These are phyloP conservation scores for Metarhizium rileyi DNA, from an alignment of 2,329 filamentous ascomycete genomes.

Conservation along the genomic window DNA sequence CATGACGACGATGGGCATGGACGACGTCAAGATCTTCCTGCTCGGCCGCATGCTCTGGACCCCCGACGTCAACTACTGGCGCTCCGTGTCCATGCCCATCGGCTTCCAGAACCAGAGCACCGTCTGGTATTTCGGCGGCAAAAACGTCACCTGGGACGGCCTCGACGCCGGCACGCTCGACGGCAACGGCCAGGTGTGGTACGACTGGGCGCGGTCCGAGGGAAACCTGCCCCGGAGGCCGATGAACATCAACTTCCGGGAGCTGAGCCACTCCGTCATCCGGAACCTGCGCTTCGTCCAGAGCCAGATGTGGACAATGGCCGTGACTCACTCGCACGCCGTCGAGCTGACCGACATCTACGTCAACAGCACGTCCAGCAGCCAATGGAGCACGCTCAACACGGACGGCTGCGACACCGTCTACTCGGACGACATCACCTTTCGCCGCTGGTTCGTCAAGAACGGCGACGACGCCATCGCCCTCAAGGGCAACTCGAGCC, in stretches of 20 bases:
- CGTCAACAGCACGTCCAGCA: slow-evolving; percentile 37
- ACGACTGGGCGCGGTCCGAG: slow-evolving; percentile 34
- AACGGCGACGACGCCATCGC: slow-evolving; percentile 46
- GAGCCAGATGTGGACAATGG: slow-evolving; percentile 53
- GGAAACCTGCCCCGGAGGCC: slow-evolving; percentile 40
- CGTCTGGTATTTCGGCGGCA: slow-evolving; percentile 44
- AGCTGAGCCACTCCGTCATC: slow-evolving; percentile 37
- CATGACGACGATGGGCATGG: slow-evolving; percentile 24
- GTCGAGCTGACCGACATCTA: slow-evolving; percentile 40
- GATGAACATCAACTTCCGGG: slow-evolving; percentile 37
- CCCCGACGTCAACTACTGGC: slow-evolving; percentile 41
- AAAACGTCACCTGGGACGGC: slow-evolving; percentile 38
- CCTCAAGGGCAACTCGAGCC: slow-evolving; percentile 45
- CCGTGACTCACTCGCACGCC: slow-evolving; percentile 37
- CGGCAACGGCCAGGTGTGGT: slow-evolving; percentile 53
- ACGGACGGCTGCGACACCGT: slow-evolving; percentile 42
- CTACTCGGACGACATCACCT: slow-evolving; percentile 40
- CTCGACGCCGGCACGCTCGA: slow-evolving; percentile 43
- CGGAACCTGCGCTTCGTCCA: slow-evolving; percentile 40
- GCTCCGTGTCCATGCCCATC: slow-evolving; percentile 37
- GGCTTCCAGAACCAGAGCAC: slow-evolving; percentile 47
- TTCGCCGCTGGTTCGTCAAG: slow-evolving; percentile 38
- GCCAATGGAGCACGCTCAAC: slow-evolving; percentile 24
- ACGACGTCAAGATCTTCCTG: slow-evolving; percentile 34
- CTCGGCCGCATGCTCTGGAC: slow-evolving; percentile 29